These are phyloP conservation scores for Russula foetens DNA, from an alignment of 768 basidiomycete species.

Conservation along the genomic window DNA sequence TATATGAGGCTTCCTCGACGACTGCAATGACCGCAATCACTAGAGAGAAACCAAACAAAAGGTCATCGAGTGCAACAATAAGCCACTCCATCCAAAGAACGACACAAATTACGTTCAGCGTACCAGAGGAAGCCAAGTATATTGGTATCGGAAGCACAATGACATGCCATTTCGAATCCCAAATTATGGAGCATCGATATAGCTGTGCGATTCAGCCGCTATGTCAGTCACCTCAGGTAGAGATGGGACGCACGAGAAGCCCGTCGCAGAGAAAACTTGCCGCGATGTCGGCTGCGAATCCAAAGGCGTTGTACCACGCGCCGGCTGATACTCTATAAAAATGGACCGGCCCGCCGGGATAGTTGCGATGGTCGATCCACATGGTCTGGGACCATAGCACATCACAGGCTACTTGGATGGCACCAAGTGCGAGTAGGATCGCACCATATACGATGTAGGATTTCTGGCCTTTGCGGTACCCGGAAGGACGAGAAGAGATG, in stretches of 20 bases:
- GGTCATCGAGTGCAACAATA: too few relatives aligned
- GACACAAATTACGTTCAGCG: not conserved
- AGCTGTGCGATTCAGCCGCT: conserved; percentile 23
- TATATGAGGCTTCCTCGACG: conserved; percentile 29
- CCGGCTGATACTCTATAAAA: conserved; percentile 24
- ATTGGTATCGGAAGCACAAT: conserved; percentile 22
- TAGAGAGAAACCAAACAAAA: conserved; percentile 9
- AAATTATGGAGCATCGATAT: conserved; percentile 11
- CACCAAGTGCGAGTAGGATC: not conserved
- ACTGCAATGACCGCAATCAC: conserved; percentile 36
- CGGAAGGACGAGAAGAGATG: not conserved
- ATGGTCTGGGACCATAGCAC: conserved; percentile 16
- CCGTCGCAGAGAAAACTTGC: conserved; percentile 25
- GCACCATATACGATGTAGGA: too few relatives aligned
- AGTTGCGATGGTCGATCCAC: too few relatives aligned
- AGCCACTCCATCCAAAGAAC: not conserved
- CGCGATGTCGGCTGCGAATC: conserved; percentile 20
- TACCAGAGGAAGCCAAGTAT: not conserved
- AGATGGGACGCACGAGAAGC: conserved; percentile 21
- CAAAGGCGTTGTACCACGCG: conserved; percentile 24
- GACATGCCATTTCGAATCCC: conserved; percentile 19
- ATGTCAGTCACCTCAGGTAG: not conserved
- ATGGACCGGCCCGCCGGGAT: not conserved
- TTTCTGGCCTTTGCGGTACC: not conserved
- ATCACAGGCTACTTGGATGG: conserved; percentile 24